A percentile compares a stretch with the other conserved stretches of the same genome.
These are phyloP conservation scores for Trichoderma guizhouense DNA, from an alignment of 2,329 filamentous ascomycete species.

Conservation along the genomic window DNA sequence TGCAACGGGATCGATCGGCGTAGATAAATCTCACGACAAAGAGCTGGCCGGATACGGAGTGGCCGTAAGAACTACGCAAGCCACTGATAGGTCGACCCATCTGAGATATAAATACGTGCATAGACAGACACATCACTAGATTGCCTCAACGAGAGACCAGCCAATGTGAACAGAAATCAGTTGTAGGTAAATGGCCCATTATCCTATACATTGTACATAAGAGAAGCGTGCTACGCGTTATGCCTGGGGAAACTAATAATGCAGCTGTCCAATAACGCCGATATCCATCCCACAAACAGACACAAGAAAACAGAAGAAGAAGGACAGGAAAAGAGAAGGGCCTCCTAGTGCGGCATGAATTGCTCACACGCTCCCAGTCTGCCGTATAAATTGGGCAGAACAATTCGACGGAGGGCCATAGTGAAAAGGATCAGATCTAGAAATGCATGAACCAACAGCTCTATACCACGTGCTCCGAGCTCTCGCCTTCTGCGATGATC, in stretches of 20 bases:
- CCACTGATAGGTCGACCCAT: not conserved
- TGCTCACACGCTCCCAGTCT: not conserved
- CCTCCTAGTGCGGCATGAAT: not conserved
- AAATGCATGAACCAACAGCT: not conserved
- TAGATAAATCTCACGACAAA: not conserved
- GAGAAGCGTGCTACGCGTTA: conserved; percentile 20
- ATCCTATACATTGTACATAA: conserved; percentile 16
- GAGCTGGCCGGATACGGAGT: not conserved
- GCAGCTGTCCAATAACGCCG: conserved; percentile 15
- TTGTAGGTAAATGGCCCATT: not conserved
- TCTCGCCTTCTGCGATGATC: conserved; percentile 82
- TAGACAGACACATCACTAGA: not conserved
- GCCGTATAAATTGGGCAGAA: not conserved
- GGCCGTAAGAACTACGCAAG: not conserved
- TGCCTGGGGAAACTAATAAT: conserved; percentile 1
- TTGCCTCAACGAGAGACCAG: not conserved
- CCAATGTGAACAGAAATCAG: not conserved
- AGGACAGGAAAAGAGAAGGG: not conserved
- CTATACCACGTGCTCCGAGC: conserved; percentile 71
- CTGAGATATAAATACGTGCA: not conserved
- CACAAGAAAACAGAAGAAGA: not conserved
- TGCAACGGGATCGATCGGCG: not conserved
- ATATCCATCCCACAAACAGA: not conserved
- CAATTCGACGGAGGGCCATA: not conserved
- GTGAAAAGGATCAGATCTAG: conserved; percentile 18